These are phyloP conservation scores for Endogone sp. DNA, from an alignment of 192 early-diverging fungal species.

Conservation along the genomic window DNA sequence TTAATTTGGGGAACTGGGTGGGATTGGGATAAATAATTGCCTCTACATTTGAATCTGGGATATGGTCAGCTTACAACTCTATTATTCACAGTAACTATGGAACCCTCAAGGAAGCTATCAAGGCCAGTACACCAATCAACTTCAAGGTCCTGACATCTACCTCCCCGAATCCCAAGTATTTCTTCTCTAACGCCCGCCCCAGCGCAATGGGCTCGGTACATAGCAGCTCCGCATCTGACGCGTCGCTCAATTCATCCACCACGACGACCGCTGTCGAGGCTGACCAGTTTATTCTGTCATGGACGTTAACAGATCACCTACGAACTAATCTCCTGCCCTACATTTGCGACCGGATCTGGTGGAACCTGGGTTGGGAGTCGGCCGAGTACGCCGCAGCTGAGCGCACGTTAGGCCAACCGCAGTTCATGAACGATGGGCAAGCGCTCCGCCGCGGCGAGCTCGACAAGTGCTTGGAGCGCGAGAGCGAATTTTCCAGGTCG, in stretches of 20 bases:
- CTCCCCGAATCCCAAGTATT: not conserved
- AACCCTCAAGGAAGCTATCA: slow-evolving; percentile 10
- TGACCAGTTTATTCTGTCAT: slow-evolving; percentile 35
- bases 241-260: slow-evolving; percentile 10
- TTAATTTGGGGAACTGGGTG: too few species aligned
- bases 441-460: not conserved
- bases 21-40: too few species aligned
- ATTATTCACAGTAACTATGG: not conserved
- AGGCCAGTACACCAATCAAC: slow-evolving; percentile 8
- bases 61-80: too few species aligned
- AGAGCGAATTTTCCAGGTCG: not conserved
- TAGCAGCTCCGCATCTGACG: not conserved
- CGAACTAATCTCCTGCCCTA: slow-evolving; percentile 26
- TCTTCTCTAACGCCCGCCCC: not conserved
- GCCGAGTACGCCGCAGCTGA: slow-evolving; percentile 15
- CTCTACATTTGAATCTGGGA: too few species aligned
- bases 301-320: slow-evolving; percentile 33
- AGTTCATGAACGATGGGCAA: slow-evolving; percentile 9
- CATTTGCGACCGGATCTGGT: slow-evolving; percentile 29
- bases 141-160: slow-evolving; percentile 17
- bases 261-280: slow-evolving; percentile 11
- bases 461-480: slow-evolving; percentile 11
- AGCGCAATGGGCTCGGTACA: not conserved
- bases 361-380: slow-evolving; percentile 21
- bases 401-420: not conserved